phyloP scores from a whole-genome alignment of 176 grass and related monocot species.

The Secale cereale region DNA sequence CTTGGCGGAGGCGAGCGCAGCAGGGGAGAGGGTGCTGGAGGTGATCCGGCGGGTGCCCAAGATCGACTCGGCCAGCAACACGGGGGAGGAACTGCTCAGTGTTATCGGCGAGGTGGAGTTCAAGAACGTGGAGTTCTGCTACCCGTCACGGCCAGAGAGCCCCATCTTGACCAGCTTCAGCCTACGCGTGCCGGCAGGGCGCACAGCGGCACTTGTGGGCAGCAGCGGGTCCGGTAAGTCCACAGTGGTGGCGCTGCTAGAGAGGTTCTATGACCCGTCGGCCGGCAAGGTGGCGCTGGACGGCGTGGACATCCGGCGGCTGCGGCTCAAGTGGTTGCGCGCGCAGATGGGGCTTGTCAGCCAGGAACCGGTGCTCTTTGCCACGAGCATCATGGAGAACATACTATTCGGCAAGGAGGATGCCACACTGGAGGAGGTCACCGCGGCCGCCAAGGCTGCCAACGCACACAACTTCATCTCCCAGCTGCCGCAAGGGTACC shows the following conservation, averaged over 20 bases:
- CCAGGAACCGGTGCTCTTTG: constrained; percentile 85
- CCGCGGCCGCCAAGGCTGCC: constrained; percentile 43
- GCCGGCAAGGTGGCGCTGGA: constrained; percentile 62
- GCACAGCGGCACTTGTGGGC: constrained; percentile 72
- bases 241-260: constrained; percentile 79
- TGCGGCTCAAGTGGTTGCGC: constrained; percentile 80
- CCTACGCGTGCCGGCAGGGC: constrained; percentile 65
- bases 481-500: constrained; percentile 75
- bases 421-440: constrained; percentile 62
- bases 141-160: constrained; percentile 76
- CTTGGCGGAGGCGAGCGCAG: constrained; percentile 76
- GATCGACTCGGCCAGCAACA: constrained; percentile 70
- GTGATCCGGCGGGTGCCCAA: constrained; percentile 72
- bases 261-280: constrained; percentile 82
- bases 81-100: constrained; percentile 56
- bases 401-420: constrained; percentile 83
- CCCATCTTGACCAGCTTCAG: constrained; percentile 67
- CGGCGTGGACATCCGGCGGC: constrained; percentile 58
- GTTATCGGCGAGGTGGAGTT: constrained; percentile 73
- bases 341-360: constrained; percentile 93
- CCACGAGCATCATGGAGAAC: constrained; percentile 76
- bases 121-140: constrained; percentile 67
- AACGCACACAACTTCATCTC: constrained; percentile 96
- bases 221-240: constrained; percentile 81
- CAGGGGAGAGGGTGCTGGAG: constrained; percentile 54